Evolutionary conservation across 208 protist species (phyloP).

Genomic region (Trypanosoma avium): DNA sequence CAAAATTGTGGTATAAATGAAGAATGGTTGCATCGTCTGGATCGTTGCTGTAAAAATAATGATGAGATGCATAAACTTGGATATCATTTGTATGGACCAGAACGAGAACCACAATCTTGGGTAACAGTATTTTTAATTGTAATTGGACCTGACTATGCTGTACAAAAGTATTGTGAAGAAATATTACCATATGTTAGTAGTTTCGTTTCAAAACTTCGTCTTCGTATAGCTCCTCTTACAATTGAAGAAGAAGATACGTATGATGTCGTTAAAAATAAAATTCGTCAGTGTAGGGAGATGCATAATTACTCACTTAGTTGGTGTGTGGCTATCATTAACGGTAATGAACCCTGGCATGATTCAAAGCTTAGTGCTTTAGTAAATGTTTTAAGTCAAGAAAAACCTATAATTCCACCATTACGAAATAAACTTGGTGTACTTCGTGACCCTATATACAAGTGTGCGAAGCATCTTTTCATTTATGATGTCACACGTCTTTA

Average conservation of each 20-base stretch:
- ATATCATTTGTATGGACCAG: conserved; percentile 47
- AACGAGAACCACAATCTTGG: conserved; percentile 46
- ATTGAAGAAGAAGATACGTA: conserved; percentile 44
- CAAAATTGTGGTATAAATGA: conserved; percentile 54
- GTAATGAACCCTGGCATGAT: conserved; percentile 24
- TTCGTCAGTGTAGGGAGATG: conserved; percentile 58
- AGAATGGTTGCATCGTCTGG: conserved; percentile 69
- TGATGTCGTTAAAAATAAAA: conserved; percentile 56
- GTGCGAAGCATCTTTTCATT: conserved; percentile 47
- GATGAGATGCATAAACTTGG: conserved; percentile 41
- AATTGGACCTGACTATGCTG: conserved; percentile 37
- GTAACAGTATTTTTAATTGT: conserved; percentile 69
- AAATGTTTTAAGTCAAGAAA: conserved; percentile 34
- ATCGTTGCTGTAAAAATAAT: conserved; percentile 56
- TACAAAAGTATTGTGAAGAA: conserved; percentile 49
- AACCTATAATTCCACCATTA: conserved; percentile 37
- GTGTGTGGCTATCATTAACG: conserved; percentile 63
- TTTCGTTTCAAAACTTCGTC: conserved; percentile 50
- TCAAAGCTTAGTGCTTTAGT: conserved; percentile 39
- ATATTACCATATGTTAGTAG: conserved; percentile 60
- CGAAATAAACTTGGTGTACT: conserved; percentile 52
- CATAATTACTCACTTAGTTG: conserved; percentile 60
- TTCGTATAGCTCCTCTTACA: conserved; percentile 68
- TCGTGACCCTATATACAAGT: conserved; percentile 38
- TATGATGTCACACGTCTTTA: conserved; percentile 41